These are phyloP conservation scores for Udeniomyces megalosporus DNA, from an alignment of 768 basidiomycete genomes.

Conservation along the genomic window DNA sequence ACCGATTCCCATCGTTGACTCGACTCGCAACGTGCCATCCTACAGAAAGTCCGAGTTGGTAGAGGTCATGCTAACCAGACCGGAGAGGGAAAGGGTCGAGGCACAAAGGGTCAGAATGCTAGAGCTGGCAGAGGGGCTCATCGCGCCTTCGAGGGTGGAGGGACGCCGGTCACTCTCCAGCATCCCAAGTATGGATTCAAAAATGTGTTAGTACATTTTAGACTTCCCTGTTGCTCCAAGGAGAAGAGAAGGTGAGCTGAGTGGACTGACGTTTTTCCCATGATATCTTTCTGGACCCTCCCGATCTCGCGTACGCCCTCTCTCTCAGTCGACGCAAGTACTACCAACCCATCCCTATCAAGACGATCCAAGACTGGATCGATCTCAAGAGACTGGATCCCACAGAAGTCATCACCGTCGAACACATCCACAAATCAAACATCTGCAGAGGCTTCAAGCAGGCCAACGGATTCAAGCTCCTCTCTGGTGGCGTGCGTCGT, in stretches of 20 bases:
- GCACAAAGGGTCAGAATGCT: constrained; percentile 90
- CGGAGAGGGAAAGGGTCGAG: constrained; percentile 82
- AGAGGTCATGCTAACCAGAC: constrained; percentile 80
- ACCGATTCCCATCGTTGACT: not conserved
- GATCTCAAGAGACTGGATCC: constrained; percentile 64
- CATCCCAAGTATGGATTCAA: constrained; percentile 91
- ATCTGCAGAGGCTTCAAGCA: not conserved
- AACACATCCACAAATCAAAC: constrained; percentile 49
- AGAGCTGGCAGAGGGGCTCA: constrained; percentile 69
- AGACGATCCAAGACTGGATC: constrained; percentile 85
- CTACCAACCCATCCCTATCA: constrained; percentile 8
- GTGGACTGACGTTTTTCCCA: not conserved
- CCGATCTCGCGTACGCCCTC: not conserved
- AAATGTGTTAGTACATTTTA: constrained; percentile 51
- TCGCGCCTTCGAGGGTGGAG: constrained; percentile 86
- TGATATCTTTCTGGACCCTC: not conserved
- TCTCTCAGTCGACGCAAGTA: not conserved
- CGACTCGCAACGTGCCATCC: not conserved
- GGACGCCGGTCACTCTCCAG: constrained; percentile 75
- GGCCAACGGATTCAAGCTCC: constrained; percentile 70
- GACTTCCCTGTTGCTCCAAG: not conserved
- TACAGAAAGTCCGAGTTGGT: constrained; percentile 46
- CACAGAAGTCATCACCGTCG: constrained; percentile 73
- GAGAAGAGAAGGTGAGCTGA: not conserved
- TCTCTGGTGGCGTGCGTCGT: constrained; percentile 50